Percentiles rank a stretch among this genome's conserved stretches.
These are phyloP conservation scores for Neostapfia colusana DNA, from an alignment of 176 grass and related monocot species.

Conservation along the genomic window DNA sequence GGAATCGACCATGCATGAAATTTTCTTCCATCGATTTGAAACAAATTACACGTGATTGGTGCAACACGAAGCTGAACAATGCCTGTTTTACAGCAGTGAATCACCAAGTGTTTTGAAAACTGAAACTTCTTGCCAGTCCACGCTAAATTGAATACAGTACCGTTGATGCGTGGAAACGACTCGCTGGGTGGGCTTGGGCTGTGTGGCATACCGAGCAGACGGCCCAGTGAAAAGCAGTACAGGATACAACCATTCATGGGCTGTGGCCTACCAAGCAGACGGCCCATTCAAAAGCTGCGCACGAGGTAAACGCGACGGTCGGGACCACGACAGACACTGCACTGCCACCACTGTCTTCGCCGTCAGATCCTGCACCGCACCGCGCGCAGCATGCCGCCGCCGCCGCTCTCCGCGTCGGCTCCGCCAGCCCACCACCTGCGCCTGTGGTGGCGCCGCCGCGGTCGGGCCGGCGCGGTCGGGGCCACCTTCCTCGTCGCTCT, in stretches of 20 bases:
- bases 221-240: too few relatives aligned
- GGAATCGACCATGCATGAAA: neutral
- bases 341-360: neutral
- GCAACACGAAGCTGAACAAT: too few relatives aligned
- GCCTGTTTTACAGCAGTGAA: too few relatives aligned
- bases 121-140: too few relatives aligned
- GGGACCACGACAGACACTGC: neutral
- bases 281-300: neutral
- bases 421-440: slow-evolving; percentile 42
- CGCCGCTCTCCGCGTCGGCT: slow-evolving; percentile 4
- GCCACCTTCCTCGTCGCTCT: slow-evolving; percentile 47
- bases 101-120: too few relatives aligned
- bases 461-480: slow-evolving; percentile 41
- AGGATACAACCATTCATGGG: too few relatives aligned
- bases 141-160: too few relatives aligned
- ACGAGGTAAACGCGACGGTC: neutral
- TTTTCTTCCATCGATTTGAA: neutral
- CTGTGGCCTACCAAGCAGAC: neutral
- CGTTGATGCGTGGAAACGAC: too few relatives aligned
- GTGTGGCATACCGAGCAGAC: too few relatives aligned
- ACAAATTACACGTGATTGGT: neutral
- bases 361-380: slow-evolving; percentile 34
- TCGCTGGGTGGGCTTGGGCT: too few relatives aligned
- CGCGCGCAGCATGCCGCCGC: slow-evolving; percentile 18
- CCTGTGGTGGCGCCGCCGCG: slow-evolving; percentile 61